These are phyloP conservation scores for Globisporangium spiculum DNA, from an alignment of 352 stramenopile genomes.

Conservation along the genomic window DNA sequence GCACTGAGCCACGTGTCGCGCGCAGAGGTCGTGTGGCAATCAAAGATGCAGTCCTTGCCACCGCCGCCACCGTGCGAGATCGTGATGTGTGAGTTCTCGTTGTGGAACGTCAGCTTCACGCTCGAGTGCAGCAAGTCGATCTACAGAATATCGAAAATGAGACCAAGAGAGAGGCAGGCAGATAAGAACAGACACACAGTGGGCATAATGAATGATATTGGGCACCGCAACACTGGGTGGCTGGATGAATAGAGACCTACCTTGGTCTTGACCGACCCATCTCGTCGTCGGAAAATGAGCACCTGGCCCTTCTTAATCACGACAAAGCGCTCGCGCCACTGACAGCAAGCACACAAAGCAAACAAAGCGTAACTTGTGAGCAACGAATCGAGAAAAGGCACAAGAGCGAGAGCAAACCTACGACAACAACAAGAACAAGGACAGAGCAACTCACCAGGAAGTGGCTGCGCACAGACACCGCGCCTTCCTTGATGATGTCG, in stretches of 20 bases:
- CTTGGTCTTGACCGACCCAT: conserved; percentile 54
- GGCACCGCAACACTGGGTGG: background rate
- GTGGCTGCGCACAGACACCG: conserved; percentile 53
- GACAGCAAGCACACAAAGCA: background rate
- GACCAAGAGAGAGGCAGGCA: background rate
- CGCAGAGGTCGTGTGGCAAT: conserved; percentile 42
- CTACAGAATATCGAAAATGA: background rate
- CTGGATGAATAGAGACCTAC: background rate
- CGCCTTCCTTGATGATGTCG: conserved; percentile 53
- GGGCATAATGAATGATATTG: no score
- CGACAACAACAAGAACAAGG: background rate
- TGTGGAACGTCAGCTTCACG: conserved; percentile 62
- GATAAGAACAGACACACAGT: no score
- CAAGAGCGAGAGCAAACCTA: background rate
- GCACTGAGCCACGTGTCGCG: conserved; percentile 65
- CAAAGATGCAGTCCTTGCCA: conserved; percentile 36
- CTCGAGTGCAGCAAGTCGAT: conserved; percentile 56
- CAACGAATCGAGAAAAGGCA: background rate
- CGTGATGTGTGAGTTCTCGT: conserved; percentile 52
- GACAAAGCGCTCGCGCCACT: conserved; percentile 75
- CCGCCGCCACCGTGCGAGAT: conserved; percentile 28
- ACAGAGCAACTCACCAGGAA: conserved; percentile 42
- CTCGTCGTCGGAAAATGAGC: conserved; percentile 40
- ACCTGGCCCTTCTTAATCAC: conserved; percentile 47
- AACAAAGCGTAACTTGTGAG: background rate